These are phyloP conservation scores for Pugionium dolabratum DNA, from an alignment of 345 rosid species.

Conservation along the genomic window DNA sequence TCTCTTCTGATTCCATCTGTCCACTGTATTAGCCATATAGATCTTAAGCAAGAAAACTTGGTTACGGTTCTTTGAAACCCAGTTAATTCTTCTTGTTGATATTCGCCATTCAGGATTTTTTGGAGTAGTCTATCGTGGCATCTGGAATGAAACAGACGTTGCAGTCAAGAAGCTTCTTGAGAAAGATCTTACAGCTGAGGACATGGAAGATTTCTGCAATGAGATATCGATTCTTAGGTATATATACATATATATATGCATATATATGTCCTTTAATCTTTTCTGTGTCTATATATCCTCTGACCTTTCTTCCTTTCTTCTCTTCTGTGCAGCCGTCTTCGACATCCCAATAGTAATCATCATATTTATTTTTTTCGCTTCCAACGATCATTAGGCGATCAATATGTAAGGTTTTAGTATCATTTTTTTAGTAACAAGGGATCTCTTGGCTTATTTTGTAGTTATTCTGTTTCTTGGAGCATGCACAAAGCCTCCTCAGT, in stretches of 20 bases:
- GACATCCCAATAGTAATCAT: constrained; percentile 91
- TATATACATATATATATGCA: not conserved
- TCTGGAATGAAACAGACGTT: constrained; percentile 86
- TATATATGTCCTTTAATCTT: constrained; percentile 1
- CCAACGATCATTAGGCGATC: too few relatives aligned
- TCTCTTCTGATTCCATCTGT: too few relatives aligned
- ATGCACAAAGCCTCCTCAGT: constrained; percentile 74
- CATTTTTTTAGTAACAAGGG: too few relatives aligned
- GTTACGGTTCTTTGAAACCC: too few relatives aligned
- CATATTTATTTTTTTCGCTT: constrained; percentile 5
- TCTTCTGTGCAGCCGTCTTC: constrained; percentile 65
- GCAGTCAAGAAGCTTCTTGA: constrained; percentile 81
- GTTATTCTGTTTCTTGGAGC: constrained; percentile 91
- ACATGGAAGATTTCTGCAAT: constrained; percentile 79
- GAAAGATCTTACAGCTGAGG: constrained; percentile 72
- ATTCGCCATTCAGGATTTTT: constrained; percentile 53
- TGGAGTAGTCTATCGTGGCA: constrained; percentile 79
- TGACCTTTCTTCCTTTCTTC: constrained; percentile 36
- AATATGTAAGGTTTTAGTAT: too few relatives aligned
- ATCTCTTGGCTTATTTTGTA: constrained; percentile 47
- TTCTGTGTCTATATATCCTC: constrained; percentile 31
- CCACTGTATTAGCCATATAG: too few relatives aligned
- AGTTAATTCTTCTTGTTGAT: not conserved
- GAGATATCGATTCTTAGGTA: constrained; percentile 89
- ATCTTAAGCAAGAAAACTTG: too few relatives aligned